These are phyloP conservation scores for Russula sp. DNA, from an alignment of 768 basidiomycete species.

Conservation along the genomic window DNA sequence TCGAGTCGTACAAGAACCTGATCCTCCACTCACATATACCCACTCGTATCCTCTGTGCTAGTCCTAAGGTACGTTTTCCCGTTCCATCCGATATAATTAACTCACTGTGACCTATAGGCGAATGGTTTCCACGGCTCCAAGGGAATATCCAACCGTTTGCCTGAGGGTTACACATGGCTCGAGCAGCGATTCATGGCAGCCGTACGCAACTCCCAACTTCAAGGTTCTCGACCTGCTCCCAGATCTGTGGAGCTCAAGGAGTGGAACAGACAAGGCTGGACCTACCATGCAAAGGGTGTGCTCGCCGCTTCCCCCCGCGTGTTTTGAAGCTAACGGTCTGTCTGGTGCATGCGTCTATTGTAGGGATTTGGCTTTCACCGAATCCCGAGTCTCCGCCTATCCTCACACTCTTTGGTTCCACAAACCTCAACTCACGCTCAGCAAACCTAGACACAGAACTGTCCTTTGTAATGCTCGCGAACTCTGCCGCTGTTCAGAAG, in stretches of 20 bases:
- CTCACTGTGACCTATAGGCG: constrained; percentile 44
- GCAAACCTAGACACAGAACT: constrained; percentile 87
- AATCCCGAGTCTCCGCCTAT: constrained; percentile 42
- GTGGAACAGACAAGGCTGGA: constrained; percentile 89
- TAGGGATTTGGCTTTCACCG: constrained; percentile 83
- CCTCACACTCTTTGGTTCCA: constrained; percentile 87
- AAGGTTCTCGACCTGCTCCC: constrained; percentile 26
- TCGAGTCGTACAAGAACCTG: constrained; percentile 67
- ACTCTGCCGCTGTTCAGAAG: constrained; percentile 41
- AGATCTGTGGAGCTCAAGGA: constrained; percentile 66
- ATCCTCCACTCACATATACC: constrained; percentile 51
- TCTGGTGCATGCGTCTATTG: neutral
- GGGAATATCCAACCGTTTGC: constrained; percentile 88
- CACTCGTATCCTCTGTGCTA: constrained; percentile 74
- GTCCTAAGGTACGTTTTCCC: constrained; percentile 59
- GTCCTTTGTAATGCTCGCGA: constrained; percentile 75
- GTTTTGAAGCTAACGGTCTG: neutral
- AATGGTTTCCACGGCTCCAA: constrained; percentile 91
- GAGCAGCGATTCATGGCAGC: constrained; percentile 79
- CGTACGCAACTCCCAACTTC: constrained; percentile 37
- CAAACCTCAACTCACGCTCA: constrained; percentile 89
- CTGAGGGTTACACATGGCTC: constrained; percentile 87
- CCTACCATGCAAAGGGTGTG: constrained; percentile 96
- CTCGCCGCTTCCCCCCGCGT: neutral
- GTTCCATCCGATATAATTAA: neutral